Evolutionary conservation across 1,284 basidiomycete genomes (phyloP).

Genomic region (Marasmius oreades): DNA sequence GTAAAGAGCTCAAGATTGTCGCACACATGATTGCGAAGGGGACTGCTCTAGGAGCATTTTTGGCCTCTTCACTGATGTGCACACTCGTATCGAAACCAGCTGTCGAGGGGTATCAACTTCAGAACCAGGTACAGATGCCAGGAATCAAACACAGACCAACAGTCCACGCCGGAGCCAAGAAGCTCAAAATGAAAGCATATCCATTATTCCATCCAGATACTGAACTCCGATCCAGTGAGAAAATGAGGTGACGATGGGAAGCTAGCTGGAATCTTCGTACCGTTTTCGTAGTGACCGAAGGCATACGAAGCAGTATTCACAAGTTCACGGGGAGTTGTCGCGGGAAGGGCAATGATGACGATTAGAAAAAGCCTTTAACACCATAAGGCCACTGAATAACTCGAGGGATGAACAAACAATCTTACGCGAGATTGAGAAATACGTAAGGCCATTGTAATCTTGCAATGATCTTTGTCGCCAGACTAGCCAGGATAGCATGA

Average conservation of each 20-base stretch:
- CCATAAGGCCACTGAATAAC: too few species aligned
- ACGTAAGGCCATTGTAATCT: conserved; percentile 71
- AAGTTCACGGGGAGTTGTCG: conserved; percentile 61
- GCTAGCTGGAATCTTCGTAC: neutral
- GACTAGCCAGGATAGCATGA: conserved; percentile 47
- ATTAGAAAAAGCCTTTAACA: conserved; percentile 70
- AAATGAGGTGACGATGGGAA: neutral
- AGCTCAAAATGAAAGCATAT: conserved; percentile 37
- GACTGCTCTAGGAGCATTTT: conserved; percentile 67
- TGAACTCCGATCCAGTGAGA: neutral
- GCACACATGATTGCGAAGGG: conserved; percentile 72
- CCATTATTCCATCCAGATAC: conserved; percentile 20
- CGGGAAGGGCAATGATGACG: conserved; percentile 74
- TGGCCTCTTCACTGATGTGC: conserved; percentile 76
- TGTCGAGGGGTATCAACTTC: conserved; percentile 14
- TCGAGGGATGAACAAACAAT: neutral
- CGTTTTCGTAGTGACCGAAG: conserved; percentile 57
- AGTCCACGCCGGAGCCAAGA: conserved; percentile 44
- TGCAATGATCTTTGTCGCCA: conserved; percentile 45
- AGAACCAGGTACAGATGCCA: too few species aligned
- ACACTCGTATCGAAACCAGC: conserved; percentile 60
- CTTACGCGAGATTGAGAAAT: conserved; percentile 60
- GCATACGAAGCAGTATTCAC: conserved; percentile 67
- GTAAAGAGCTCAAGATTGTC: conserved; percentile 51
- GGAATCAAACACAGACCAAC: conserved; percentile 36